phyloP scores from a whole-genome alignment of 305 asterid species.

The Stenogyne calaminthoides region DNA sequence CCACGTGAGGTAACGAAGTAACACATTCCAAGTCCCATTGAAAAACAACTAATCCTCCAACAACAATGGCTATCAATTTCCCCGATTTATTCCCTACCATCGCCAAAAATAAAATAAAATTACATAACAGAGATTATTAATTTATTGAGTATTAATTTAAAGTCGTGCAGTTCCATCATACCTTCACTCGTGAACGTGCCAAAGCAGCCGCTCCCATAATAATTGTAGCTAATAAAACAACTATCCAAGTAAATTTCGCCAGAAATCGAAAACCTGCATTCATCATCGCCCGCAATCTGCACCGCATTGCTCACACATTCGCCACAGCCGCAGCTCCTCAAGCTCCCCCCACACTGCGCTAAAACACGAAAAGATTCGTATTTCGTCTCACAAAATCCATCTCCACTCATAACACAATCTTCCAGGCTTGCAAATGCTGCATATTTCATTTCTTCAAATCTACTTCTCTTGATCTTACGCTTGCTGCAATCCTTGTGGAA shows the following conservation, averaged over 20 bases:
- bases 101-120: not conserved
- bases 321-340: conserved; percentile 59
- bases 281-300: conserved; percentile 46
- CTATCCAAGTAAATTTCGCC: conserved; percentile 66
- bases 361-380: conserved; percentile 40
- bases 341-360: conserved; percentile 59
- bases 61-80: conserved; percentile 51
- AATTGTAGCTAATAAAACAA: conserved; percentile 58
- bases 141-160: not conserved
- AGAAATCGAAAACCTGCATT: conserved; percentile 53
- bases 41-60: conserved; percentile 53
- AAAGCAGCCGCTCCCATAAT: conserved; percentile 21
- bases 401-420: conserved; percentile 41
- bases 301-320: conserved; percentile 53
- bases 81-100: conserved; percentile 17
- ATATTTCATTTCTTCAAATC: conserved; percentile 46
- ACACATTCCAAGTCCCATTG: conserved; percentile 42
- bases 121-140: not conserved
- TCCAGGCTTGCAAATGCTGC: conserved; percentile 58
- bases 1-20: conserved; percentile 44
- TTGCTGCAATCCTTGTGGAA: conserved; percentile 58
- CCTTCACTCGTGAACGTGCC: conserved; percentile 40
- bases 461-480: conserved; percentile 13
- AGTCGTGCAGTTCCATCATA: not conserved
- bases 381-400: conserved; percentile 52